phyloP scores from a whole-genome alignment of 2,329 filamentous ascomycete species.

The Fusarium siculi region DNA sequence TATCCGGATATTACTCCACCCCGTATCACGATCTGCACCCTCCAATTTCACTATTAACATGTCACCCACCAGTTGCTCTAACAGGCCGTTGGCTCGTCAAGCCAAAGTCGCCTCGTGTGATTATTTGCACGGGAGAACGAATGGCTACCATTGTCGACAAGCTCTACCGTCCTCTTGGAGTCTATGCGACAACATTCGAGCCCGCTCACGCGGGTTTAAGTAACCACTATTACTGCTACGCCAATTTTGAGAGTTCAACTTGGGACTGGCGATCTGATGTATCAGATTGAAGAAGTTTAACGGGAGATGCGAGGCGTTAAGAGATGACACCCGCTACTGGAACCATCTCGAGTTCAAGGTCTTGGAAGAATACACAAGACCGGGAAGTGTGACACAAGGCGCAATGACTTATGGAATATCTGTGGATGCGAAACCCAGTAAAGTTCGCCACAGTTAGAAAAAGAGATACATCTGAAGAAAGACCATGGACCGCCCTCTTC shows the following conservation, averaged over 20 bases:
- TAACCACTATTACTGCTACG: constrained; percentile 84
- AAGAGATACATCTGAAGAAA: not conserved
- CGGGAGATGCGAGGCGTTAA: not conserved
- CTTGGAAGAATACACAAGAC: not conserved
- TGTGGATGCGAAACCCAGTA: not conserved
- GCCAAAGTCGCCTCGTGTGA: constrained; percentile 54
- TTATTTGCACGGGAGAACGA: constrained; percentile 81
- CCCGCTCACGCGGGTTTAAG: constrained; percentile 78
- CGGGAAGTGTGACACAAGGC: not conserved
- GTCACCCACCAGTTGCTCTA: constrained; percentile 67
- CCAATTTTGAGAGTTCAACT: constrained; percentile 75
- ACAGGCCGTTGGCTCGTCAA: constrained; percentile 79
- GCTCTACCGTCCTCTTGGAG: constrained; percentile 73
- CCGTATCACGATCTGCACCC: not conserved
- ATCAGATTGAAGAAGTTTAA: constrained; percentile 3
- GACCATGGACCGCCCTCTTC: constrained; percentile 1
- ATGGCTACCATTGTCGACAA: constrained; percentile 73
- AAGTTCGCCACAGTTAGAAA: not conserved
- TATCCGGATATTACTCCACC: not conserved
- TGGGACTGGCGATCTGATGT: constrained; percentile 56
- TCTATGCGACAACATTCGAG: constrained; percentile 74
- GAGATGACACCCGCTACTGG: not conserved
- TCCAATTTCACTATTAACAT: constrained; percentile 24
- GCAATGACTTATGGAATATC: not conserved
- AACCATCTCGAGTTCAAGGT: not conserved